A percentile compares a stretch with the other conserved stretches of the same genome.
These are phyloP conservation scores for Stereocaulon alpinum DNA, from an alignment of 495 filamentous ascomycete genomes.

Conservation along the genomic window DNA sequence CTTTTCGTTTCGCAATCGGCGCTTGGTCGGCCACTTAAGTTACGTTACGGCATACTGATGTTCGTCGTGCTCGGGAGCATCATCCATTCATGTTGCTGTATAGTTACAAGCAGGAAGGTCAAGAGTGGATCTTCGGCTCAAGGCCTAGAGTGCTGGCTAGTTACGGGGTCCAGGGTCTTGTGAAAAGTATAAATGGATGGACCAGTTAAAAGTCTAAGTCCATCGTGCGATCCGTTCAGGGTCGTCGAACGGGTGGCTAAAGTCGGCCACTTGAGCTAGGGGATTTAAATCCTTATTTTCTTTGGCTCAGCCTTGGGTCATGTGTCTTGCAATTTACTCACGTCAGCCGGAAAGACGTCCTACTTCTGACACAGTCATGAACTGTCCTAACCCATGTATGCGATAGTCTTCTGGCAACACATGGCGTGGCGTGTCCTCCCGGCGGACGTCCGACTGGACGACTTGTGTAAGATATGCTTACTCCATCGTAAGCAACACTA, in stretches of 20 bases:
- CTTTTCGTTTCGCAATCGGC: neutral
- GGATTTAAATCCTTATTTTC: neutral
- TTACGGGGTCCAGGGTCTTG: neutral
- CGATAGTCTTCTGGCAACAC: neutral
- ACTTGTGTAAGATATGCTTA: too few relatives aligned
- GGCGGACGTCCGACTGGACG: neutral
- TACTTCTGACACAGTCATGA: neutral
- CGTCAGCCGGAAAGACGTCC: neutral
- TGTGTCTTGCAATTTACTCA: neutral
- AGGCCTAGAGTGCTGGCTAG: neutral
- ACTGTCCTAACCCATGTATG: neutral
- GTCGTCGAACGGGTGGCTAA: conserved; percentile 1
- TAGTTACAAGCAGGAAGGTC: neutral
- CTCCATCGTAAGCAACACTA: too few relatives aligned
- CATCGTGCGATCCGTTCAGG: conserved; percentile 3
- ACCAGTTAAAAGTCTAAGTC: conserved; percentile 1
- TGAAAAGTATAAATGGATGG: neutral
- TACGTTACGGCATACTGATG: neutral
- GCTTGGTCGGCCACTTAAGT: neutral
- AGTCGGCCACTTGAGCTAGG: neutral
- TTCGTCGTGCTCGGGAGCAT: too few relatives aligned
- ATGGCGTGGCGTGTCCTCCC: neutral
- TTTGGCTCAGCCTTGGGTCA: conserved; percentile 3
- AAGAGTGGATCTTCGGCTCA: neutral
- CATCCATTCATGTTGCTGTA: neutral